Base-by-base conservation (phyloP, 2,329 filamentous ascomycete genomes). In the Alternaria sp. region DNA sequence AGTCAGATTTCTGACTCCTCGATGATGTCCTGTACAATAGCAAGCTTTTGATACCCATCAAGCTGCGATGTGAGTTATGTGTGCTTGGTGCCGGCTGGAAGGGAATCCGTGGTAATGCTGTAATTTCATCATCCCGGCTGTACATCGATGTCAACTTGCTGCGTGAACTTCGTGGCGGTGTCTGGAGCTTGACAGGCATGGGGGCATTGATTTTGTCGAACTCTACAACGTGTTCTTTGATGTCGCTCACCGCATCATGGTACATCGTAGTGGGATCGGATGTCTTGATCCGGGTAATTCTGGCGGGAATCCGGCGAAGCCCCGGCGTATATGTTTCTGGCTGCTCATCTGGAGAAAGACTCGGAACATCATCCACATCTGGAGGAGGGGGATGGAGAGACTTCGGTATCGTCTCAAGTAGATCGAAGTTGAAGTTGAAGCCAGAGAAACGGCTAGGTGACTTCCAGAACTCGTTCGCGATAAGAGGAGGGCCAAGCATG, bases 381-480 rank as follows among this genome's bases (percentile, higher is more conserved):
- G 73, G 72, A 12, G 68, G 72, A 17, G 69, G n/a, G 8, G 36
- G 9, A 63, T 15, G 61, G 59, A 4, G 64, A 60, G 23, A 25
- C 23, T 17, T 23, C 49, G 15, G 59, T 50, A 50, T 54, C 10
- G 64, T 62, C 6, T 66, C 51, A 7, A 66, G 61, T 2, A 56
- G 54, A 28, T 71, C 68, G 40, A 71, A 73, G 36, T 72, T 65
- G 66, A 75, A 77, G 10, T 73, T 66, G 40, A 76, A 69, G 19
- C 72, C 74, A 1, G 74, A 76, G 21, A 75, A 70, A 26, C 67
- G 68, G 45, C 58, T 61, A 2, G 74, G 71, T 4, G 73, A 73
- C 6, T 67, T 64, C 26, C 76, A 61, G 45, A 77, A 76, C 10
- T 75, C 75, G 23, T 58, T 60, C 10, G 67, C 73, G 46, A 66